phyloP scores from a whole-genome alignment of 2,329 filamentous ascomycete species.

The Fusarium chaquense region DNA sequence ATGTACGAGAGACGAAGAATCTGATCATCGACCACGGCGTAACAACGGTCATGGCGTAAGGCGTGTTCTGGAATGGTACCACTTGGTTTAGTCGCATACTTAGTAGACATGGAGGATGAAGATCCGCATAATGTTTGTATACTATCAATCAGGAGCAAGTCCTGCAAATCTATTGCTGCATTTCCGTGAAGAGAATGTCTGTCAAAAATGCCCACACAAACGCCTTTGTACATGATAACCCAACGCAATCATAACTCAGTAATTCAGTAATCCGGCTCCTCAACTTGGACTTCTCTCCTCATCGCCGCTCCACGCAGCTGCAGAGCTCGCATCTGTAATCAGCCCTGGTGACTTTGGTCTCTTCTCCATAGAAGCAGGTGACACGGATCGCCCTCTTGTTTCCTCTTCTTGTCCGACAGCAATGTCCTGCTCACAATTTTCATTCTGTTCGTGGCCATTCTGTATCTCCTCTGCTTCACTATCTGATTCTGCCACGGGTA shows the following conservation, averaged over 20 bases:
- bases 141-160: conserved; percentile 39
- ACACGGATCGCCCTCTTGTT: conserved; percentile 30
- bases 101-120: conserved; percentile 40
- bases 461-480: conserved; percentile 24
- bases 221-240: conserved; percentile 37
- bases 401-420: conserved; percentile 26
- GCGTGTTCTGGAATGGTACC: conserved; percentile 40
- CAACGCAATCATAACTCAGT: conserved; percentile 4
- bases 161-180: conserved; percentile 43
- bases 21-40: conserved; percentile 42
- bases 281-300: conserved; percentile 19
- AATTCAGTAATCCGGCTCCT: neutral
- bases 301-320: conserved; percentile 42
- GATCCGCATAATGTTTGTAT: conserved; percentile 44
- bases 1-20: conserved; percentile 48
- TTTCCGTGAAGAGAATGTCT: conserved; percentile 38
- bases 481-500: conserved; percentile 42
- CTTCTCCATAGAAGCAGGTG: conserved; percentile 30
- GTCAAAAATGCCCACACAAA: conserved; percentile 37
- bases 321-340: conserved; percentile 48
- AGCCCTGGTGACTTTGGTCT: conserved; percentile 45
- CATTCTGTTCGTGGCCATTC: conserved; percentile 9
- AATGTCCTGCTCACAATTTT: neutral
- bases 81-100: conserved; percentile 32
- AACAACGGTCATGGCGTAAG: conserved; percentile 45